These are phyloP conservation scores for Aplosporella prunicola DNA, from an alignment of 2,329 filamentous ascomycete species.

Conservation along the genomic window DNA sequence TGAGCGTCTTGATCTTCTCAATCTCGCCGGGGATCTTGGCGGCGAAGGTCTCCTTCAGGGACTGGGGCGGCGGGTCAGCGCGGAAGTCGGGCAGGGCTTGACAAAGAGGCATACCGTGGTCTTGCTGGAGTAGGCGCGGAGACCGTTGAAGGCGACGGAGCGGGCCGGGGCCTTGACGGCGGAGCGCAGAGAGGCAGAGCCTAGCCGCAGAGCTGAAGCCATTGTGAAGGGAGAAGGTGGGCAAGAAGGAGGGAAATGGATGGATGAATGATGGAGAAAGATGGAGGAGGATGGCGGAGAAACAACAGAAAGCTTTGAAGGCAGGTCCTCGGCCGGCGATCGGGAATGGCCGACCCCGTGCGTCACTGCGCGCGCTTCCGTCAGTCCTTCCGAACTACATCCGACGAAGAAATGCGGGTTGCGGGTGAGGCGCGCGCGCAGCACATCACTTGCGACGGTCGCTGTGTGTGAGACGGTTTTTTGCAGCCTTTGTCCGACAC, in stretches of 20 bases:
- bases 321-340: constrained; percentile 2
- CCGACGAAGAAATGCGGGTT: no score
- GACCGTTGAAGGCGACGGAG: constrained; percentile 66
- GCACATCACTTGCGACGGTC: no score
- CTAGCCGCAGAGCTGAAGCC: constrained; percentile 74
- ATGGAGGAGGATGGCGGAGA: constrained; percentile 12
- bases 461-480: no score
- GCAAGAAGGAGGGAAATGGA: constrained; percentile 28
- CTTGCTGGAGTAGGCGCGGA: constrained; percentile 90
- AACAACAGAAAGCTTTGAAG: constrained; percentile 13
- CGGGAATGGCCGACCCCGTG: no score
- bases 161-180: constrained; percentile 59
- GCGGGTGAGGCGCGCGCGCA: no score
- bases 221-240: constrained; percentile 44
- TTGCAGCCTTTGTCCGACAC: no score
- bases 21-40: constrained; percentile 92
- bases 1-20: constrained; percentile 97
- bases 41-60: constrained; percentile 96
- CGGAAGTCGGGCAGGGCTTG: no score
- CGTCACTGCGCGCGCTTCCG: no score
- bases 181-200: constrained; percentile 72
- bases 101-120: constrained; percentile 54
- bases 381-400: no score
- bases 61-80: constrained; percentile 44
- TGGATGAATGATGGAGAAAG: constrained; percentile 22